phyloP scores from a whole-genome alignment of 208 protist species.

The Leishmania aethiopica region DNA sequence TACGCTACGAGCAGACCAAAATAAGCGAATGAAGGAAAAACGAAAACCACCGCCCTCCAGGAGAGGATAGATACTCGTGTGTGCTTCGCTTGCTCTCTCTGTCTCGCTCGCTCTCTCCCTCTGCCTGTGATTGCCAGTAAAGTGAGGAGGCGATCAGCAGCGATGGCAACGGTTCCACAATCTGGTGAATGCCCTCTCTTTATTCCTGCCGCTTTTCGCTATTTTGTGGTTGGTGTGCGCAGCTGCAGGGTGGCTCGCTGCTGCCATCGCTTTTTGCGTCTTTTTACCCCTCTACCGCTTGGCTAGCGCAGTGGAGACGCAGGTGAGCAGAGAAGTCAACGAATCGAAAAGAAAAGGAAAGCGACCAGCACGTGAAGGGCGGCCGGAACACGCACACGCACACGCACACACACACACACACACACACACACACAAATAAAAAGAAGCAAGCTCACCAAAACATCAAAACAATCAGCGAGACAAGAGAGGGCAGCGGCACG shows the following conservation, averaged over 20 bases:
- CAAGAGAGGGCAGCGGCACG: background rate
- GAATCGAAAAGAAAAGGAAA: background rate
- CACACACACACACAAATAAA: background rate
- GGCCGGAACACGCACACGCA: too few species aligned
- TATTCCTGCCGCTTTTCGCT: background rate
- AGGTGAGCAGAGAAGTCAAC: background rate
- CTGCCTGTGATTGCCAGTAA: background rate
- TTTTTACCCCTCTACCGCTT: background rate
- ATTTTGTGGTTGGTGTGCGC: background rate
- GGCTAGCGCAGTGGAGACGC: background rate
- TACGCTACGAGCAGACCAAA: background rate
- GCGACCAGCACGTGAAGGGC: background rate
- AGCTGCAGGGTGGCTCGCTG: background rate
- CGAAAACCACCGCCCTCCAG: background rate
- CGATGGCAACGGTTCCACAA: background rate
- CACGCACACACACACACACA: too few species aligned
- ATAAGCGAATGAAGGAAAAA: background rate
- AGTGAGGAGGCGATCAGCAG: background rate
- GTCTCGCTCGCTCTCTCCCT: background rate
- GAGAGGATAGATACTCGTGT: background rate
- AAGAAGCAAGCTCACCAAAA: constrained; percentile 2
- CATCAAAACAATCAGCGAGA: background rate
- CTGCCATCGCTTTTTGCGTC: background rate
- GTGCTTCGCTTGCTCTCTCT: background rate
- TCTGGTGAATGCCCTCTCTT: background rate